These are phyloP conservation scores for Leccinum subtestaceum DNA, from an alignment of 768 basidiomycete genomes.

Conservation along the genomic window DNA sequence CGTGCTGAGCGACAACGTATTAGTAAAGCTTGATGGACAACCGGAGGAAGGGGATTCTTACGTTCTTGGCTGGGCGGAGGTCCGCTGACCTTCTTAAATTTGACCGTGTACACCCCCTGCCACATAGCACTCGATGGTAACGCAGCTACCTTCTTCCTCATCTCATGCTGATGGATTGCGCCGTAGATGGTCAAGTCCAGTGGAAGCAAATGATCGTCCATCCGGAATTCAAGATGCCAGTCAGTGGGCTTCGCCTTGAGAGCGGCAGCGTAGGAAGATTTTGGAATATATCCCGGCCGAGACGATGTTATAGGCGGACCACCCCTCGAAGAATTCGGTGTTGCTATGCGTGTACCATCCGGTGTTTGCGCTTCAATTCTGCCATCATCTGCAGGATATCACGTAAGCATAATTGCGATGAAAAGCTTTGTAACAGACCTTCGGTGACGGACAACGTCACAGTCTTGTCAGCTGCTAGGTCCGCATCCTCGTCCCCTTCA, in stretches of 20 bases:
- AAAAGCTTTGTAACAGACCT: constrained; percentile 42
- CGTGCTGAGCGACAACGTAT: constrained; percentile 26
- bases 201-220: constrained; percentile 83
- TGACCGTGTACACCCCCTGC: constrained; percentile 88
- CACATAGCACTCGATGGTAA: constrained; percentile 74
- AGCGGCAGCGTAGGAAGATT: constrained; percentile 89
- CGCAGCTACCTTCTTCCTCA: constrained; percentile 66
- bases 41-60: constrained; percentile 32
- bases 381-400: constrained; percentile 65
- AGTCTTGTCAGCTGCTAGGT: constrained; percentile 75
- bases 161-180: constrained; percentile 89
- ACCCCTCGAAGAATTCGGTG: constrained; percentile 63
- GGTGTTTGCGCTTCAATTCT: constrained; percentile 95
- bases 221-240: constrained; percentile 95
- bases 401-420: constrained; percentile 6
- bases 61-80: constrained; percentile 65
- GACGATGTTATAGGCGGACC: constrained; percentile 33
- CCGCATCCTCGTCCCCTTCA: constrained; percentile 81
- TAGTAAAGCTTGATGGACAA: not conserved
- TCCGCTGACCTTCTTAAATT: constrained; percentile 89
- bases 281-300: constrained; percentile 33
- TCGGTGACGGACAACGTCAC: constrained; percentile 80
- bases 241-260: constrained; percentile 90
- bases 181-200: constrained; percentile 94
- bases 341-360: constrained; percentile 91